These are phyloP conservation scores for Lepidium didymum DNA, from an alignment of 345 rosid genomes.

Conservation along the genomic window DNA sequence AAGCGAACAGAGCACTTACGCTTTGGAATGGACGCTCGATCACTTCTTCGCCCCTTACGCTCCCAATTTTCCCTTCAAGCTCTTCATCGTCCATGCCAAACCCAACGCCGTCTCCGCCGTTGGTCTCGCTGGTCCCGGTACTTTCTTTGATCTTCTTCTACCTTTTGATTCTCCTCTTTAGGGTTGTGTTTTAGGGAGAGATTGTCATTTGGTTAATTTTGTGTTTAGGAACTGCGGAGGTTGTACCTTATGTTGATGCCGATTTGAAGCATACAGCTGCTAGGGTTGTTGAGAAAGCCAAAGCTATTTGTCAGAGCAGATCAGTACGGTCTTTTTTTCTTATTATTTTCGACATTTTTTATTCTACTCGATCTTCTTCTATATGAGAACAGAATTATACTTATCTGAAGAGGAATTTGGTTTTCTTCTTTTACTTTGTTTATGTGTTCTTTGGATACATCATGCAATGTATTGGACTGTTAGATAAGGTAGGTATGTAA, in stretches of 20 bases:
- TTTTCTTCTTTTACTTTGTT: not conserved
- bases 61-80: constrained; percentile 59
- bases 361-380: not conserved
- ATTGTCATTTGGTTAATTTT: not conserved
- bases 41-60: constrained; percentile 58
- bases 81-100: constrained; percentile 72
- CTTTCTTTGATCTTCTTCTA: not conserved
- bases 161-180: not conserved
- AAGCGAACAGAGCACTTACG: constrained; percentile 69
- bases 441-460: not conserved
- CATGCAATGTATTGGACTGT: not conserved
- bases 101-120: constrained; percentile 53
- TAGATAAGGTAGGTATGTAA: not conserved
- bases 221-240: constrained; percentile 59
- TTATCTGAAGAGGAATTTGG: not conserved
- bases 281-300: constrained; percentile 58
- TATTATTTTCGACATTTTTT: not conserved
- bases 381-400: too few relatives aligned
- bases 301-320: constrained; percentile 46
- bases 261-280: constrained; percentile 73
- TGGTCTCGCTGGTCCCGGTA: constrained; percentile 81
- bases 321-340: constrained; percentile 34
- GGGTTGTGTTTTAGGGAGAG: not conserved
- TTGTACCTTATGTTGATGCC: constrained; percentile 55
- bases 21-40: constrained; percentile 78